Evolutionary conservation across 768 basidiomycete genomes (phyloP), one percentile per base, ranked within the genome.

Genomic region (Fistulinella prunicolor): DNA sequence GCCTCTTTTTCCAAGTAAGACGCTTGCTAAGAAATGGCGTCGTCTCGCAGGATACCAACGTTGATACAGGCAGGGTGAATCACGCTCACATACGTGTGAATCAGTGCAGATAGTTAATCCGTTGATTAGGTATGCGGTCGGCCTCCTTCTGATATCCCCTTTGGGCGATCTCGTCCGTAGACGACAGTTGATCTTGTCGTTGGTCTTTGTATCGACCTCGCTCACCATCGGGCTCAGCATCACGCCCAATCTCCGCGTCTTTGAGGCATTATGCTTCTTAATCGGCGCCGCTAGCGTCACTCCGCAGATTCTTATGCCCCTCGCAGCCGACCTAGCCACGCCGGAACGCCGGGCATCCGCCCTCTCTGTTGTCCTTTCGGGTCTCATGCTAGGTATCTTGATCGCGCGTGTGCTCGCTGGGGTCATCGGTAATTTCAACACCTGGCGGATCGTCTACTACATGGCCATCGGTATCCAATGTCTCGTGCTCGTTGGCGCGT

Each of bases 121-220:
- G 9, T 42, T 40, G 22, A 40, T 29, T 6, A 85, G 87, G 36
- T 92, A 90, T 62, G 86, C 84, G 2, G 70, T 70, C 8, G 89
- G 89, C 1, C 74, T 92, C 7, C 64, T 93, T 3, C 65, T 93
- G 35, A 80, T 94, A 45, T 79, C 86, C 1, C 92, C 93, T 1
- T 72, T 91, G 0, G 92, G 93, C 8, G 92, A 95, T 63, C 76
- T 94, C 19, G 76, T 91, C 23, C 84, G 86, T 17, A 72, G 91
- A 29, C 74, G 92, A 12, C 83, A 81, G 37, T 73, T 95, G 0
- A 74, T 86, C 24, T 72, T 94, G 19, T 49, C 73, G 10, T 66
- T 90, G 17, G 70, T 85, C 32, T 55, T 76, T 1, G 39, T 77
- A 19, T 80, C 83, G 0, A 75, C 78, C 0, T 57, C 74, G 4